phyloP scores from a whole-genome alignment of 306 rosid species.

The Glycine latifolia region DNA sequence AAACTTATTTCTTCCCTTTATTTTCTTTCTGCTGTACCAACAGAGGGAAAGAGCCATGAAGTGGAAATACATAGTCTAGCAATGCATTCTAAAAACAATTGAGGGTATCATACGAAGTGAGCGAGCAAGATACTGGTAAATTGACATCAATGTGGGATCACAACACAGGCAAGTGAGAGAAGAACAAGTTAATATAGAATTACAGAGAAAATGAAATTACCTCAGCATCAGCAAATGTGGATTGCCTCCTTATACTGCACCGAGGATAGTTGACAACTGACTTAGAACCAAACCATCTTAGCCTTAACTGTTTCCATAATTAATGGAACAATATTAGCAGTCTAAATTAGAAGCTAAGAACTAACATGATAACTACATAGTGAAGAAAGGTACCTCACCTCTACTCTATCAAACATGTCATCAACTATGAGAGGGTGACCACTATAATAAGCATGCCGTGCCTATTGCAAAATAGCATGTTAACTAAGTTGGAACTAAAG shows the following conservation, averaged over 20 bases:
- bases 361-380: not conserved
- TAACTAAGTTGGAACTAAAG: conserved; percentile 56
- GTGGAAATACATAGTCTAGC: too few relatives aligned
- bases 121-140: not conserved
- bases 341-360: too few relatives aligned
- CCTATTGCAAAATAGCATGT: conserved; percentile 49
- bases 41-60: not conserved
- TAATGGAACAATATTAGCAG: not conserved
- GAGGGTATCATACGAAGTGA: not conserved
- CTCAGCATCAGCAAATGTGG: conserved; percentile 90
- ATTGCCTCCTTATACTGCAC: conserved; percentile 87
- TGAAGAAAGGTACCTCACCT: conserved; percentile 51
- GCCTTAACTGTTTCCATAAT: conserved; percentile 66
- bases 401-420: conserved; percentile 95
- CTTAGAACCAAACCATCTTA: conserved; percentile 83
- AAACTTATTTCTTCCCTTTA: not conserved
- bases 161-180: not conserved
- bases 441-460: conserved; percentile 82
- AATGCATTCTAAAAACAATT: too few relatives aligned
- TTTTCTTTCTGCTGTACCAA: not conserved
- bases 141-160: not conserved
- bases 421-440: conserved; percentile 85
- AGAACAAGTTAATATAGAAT: conserved; percentile 53
- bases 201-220: conserved; percentile 58
- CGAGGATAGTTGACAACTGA: conserved; percentile 86